Evolutionary conservation across 202 grass and related monocot species (phyloP), one percentile per base, ranked within the genome.

Genomic region (Carex sylvatica): DNA sequence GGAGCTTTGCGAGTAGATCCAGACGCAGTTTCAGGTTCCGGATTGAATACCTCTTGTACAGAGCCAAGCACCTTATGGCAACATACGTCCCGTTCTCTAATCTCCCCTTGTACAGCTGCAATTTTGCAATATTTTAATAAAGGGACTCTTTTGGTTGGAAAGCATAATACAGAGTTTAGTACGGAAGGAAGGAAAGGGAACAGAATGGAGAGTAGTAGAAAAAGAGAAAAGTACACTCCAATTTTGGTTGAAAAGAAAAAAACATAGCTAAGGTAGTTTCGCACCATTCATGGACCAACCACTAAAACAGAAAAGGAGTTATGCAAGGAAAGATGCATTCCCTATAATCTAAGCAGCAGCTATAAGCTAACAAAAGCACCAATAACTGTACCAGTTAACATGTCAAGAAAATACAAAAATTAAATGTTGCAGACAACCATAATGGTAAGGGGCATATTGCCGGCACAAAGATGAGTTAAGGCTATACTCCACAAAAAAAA

Each of bases 91-190:
- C 95, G 79, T 95, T 95, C 61, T 95, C 95, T 78, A 93, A 74
- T 84, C 90, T 95, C 30, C 95, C 95, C 83, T 88, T 98, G 86
- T 98, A 98, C 42, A 98, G 71, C 95, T 98, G 92, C 84, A 94
- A 87, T 87, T 71, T 55, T 58, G 26, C 53, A 77, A 77, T 77
- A 9, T 77, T 77, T 77, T 18, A 38, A 77, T 77, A 47, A 90
- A 78, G 49, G 67, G 47, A 85, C 61, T 35, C 53, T 55, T 26
- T 47, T 80, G 19, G 71, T 16, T 73, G 53, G 53, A 58, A 55
- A 58, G 46, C 44, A 83, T 54, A n/a, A 19, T 74, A n/a, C 3
- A 77, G 74, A 58, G 16, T 77, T 36, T 56, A 77, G 31, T 16
- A 36, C 15, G 35, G 16, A 77, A 16, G 53, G 18, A 56, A 19